phyloP scores from a whole-genome alignment of 768 basidiomycete genomes.

The Leccinum disarticulatum region DNA sequence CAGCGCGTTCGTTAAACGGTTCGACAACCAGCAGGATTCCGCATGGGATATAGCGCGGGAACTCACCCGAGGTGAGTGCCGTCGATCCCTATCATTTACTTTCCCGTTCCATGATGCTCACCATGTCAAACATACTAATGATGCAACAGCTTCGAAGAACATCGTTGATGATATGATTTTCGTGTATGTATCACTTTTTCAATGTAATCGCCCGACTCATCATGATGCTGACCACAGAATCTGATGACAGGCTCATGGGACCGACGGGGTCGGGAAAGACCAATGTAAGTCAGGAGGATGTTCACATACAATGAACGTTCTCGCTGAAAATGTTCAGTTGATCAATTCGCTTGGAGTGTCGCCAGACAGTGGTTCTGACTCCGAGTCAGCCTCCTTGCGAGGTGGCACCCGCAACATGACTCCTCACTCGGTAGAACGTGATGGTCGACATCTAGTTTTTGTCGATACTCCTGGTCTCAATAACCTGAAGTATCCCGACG shows the following conservation, averaged over 20 bases:
- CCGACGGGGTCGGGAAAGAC: constrained; percentile 10
- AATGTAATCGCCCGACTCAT: background rate
- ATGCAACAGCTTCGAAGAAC: too few relatives aligned
- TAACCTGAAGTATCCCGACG: background rate
- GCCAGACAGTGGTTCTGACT: background rate
- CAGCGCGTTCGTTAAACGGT: background rate
- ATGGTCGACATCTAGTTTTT: constrained; percentile 1
- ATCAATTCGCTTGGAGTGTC: background rate
- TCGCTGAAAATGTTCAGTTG: constrained; percentile 1
- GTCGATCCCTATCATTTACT: background rate
- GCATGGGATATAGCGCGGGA: background rate
- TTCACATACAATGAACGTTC: too few relatives aligned
- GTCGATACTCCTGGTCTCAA: constrained; percentile 12
- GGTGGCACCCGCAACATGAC: background rate
- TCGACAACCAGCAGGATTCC: constrained; percentile 2
- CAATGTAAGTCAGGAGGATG: background rate
- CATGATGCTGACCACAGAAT: background rate
- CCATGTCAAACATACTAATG: background rate
- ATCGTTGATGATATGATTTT: background rate
- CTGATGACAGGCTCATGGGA: background rate
- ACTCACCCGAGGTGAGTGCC: background rate
- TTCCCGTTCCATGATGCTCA: background rate
- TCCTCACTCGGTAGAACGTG: constrained; percentile 1
- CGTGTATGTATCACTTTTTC: background rate
- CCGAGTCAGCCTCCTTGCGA: background rate